Conservation (phyloP, 2,329 filamentous ascomycete genomes). For the Karstenula rhodostoma region DNA sequence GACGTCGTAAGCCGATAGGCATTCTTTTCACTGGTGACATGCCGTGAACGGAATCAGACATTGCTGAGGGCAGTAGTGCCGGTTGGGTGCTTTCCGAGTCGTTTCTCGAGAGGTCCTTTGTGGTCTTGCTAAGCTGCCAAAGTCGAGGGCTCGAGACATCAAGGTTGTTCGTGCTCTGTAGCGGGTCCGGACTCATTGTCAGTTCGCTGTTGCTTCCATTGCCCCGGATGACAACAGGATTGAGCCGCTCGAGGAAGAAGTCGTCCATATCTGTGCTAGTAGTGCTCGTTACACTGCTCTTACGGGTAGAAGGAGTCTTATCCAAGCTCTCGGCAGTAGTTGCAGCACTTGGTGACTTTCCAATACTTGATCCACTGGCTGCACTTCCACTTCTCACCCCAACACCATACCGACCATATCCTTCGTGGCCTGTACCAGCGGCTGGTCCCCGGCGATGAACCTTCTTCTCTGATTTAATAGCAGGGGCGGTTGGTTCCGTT, state of each 20-base stretch:
- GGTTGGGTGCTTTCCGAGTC: constrained; percentile 32
- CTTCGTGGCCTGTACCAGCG: constrained; percentile 94
- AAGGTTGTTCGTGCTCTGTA: constrained; percentile 47
- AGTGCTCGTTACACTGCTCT: constrained; percentile 54
- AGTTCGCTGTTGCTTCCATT: constrained; percentile 51
- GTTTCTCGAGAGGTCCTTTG: constrained; percentile 28
- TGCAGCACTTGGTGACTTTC: constrained; percentile 56
- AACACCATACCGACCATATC: constrained; percentile 73
- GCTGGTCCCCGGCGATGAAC: constrained; percentile 74
- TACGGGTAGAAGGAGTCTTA: constrained; percentile 49
- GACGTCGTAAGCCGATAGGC: constrained; percentile 34
- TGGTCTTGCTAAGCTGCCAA: constrained; percentile 29
- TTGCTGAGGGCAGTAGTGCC: constrained; percentile 47
- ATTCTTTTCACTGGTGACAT: constrained; percentile 43
- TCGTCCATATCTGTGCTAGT: constrained; percentile 55
- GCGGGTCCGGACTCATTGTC: constrained; percentile 46
- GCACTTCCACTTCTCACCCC: constrained; percentile 71
- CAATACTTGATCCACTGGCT: constrained; percentile 58
- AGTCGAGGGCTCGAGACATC: constrained; percentile 31
- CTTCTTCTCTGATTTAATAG: constrained; percentile 66
- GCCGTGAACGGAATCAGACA: constrained; percentile 45
- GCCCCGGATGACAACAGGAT: constrained; percentile 55
- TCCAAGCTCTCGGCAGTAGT: constrained; percentile 46
- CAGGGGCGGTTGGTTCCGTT: constrained; percentile 60
- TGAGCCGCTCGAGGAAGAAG: constrained; percentile 55